A percentile compares a stretch with the other conserved stretches of the same genome.
phyloP scores from a whole-genome alignment of 2,329 filamentous ascomycete genomes.

The Lasiodiplodia sp. region DNA sequence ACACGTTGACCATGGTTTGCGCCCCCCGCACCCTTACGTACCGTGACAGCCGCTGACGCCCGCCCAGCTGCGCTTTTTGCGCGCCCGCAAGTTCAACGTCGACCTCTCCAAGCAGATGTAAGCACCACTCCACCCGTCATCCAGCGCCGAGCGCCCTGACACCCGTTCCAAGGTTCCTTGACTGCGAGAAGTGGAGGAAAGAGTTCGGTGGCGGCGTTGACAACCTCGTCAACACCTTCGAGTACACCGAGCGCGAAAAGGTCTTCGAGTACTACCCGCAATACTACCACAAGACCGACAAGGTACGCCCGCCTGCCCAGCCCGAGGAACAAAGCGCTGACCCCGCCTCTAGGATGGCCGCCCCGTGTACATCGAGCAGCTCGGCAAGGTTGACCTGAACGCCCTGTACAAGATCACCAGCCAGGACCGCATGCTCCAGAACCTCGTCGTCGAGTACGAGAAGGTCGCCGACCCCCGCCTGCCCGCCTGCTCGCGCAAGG shows the following conservation, averaged over 20 bases:
- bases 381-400: constrained; percentile 89
- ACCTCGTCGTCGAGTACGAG: constrained; percentile 97
- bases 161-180: constrained; percentile 74
- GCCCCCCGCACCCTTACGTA: neutral
- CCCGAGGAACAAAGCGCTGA: constrained; percentile 8
- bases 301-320: constrained; percentile 53
- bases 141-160: constrained; percentile 37
- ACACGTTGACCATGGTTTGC: constrained; percentile 84
- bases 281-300: constrained; percentile 98
- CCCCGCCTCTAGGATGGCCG: constrained; percentile 76
- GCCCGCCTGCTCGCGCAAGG: constrained; percentile 93
- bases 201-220: constrained; percentile 79
- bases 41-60: constrained; percentile 32
- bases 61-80: constrained; percentile 80
- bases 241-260: constrained; percentile 84
- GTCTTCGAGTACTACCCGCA: constrained; percentile 94
- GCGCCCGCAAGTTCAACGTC: constrained; percentile 95
- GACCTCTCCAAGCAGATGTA: constrained; percentile 86
- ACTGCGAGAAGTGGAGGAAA: constrained; percentile 89
- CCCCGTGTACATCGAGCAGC: constrained; percentile 95
- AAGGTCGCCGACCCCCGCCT: constrained; percentile 91
- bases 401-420: constrained; percentile 94
- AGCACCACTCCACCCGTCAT: constrained; percentile 43
- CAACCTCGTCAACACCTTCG: constrained; percentile 78
- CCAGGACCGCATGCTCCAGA: constrained; percentile 91